Percentiles rank a stretch among this genome's conserved stretches.
These are phyloP conservation scores for Ogataea kodamae DNA, from an alignment of 805 yeast genomes.

Conservation along the genomic window DNA sequence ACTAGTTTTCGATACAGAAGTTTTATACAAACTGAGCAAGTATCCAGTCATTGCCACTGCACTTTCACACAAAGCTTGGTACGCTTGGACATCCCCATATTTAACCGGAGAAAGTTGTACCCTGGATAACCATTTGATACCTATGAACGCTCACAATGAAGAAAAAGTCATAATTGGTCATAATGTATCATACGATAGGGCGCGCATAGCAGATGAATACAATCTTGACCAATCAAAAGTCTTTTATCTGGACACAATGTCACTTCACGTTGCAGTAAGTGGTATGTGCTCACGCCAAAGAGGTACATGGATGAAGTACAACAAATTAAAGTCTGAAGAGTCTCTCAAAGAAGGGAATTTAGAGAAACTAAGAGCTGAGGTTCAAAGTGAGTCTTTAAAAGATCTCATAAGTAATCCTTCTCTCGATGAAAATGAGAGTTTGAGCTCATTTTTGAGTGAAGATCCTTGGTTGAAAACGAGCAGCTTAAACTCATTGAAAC, in stretches of 20 bases:
- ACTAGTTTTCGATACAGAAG: conserved; percentile 87
- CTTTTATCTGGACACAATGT: conserved; percentile 87
- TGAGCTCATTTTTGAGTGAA: conserved; percentile 36
- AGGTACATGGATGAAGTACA: conserved; percentile 67
- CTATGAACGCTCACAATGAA: conserved; percentile 51
- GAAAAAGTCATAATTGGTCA: conserved; percentile 79
- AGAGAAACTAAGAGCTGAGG: conserved; percentile 20
- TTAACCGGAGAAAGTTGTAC: conserved; percentile 51
- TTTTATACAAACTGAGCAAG: conserved; percentile 66
- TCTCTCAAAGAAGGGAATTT: conserved; percentile 15
- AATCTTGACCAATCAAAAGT: conserved; percentile 60
- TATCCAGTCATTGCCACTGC: conserved; percentile 84
- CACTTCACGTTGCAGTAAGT: conserved; percentile 81
- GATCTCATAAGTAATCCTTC: conserved; percentile 29
- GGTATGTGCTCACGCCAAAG: conserved; percentile 95
- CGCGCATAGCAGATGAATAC: conserved; percentile 83
- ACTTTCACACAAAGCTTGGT: conserved; percentile 77
- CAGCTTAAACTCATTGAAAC: conserved; percentile 72
- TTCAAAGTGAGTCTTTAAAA: conserved; percentile 25
- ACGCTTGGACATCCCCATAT: conserved; percentile 91
- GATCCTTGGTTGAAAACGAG: conserved; percentile 87
- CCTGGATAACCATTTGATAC: conserved; percentile 63
- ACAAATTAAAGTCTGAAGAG: conserved; percentile 34
- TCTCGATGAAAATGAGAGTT: conserved; percentile 31
- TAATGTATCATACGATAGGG: conserved; percentile 87